Conservation (phyloP, 495 filamentous ascomycete genomes). For the Trichoderma erinaceum region DNA sequence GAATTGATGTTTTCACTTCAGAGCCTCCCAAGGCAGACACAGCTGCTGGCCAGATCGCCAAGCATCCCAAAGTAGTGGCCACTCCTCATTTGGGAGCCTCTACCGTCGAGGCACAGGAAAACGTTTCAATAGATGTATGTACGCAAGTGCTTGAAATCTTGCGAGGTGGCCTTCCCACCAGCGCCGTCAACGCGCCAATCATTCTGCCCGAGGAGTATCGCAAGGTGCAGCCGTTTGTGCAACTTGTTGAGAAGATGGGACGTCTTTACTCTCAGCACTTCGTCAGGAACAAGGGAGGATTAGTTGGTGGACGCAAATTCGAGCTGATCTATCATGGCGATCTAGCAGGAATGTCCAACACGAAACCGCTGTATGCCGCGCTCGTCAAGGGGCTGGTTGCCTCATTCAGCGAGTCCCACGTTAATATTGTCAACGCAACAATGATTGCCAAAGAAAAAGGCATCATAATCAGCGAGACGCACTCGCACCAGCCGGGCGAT, state of each 20-base stretch:
- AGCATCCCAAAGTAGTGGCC: constrained; percentile 57
- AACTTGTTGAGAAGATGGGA: constrained; percentile 62
- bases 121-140: constrained; percentile 68
- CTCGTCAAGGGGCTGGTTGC: constrained; percentile 61
- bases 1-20: constrained; percentile 66
- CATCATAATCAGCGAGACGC: constrained; percentile 60
- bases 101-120: constrained; percentile 72
- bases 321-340: constrained; percentile 65
- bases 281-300: constrained; percentile 27
- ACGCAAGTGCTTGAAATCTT: constrained; percentile 64
- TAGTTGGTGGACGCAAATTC: constrained; percentile 50
- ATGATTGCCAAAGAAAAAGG: constrained; percentile 62
- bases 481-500: constrained; percentile 43
- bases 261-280: constrained; percentile 66
- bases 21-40: constrained; percentile 56
- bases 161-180: constrained; percentile 57
- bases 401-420: constrained; percentile 51
- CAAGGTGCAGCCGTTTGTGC: constrained; percentile 63
- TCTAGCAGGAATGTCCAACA: constrained; percentile 55
- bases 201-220: constrained; percentile 68
- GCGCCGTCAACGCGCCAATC: constrained; percentile 65
- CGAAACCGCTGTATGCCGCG: constrained; percentile 62
- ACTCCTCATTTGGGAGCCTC: constrained; percentile 70
- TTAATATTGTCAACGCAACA: constrained; percentile 61
- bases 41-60: constrained; percentile 48